Percentiles rank a stretch among this genome's conserved stretches.
Evolutionary conservation across 179 eudicot species (phyloP).

Genomic region (Actinidia chinensis): DNA sequence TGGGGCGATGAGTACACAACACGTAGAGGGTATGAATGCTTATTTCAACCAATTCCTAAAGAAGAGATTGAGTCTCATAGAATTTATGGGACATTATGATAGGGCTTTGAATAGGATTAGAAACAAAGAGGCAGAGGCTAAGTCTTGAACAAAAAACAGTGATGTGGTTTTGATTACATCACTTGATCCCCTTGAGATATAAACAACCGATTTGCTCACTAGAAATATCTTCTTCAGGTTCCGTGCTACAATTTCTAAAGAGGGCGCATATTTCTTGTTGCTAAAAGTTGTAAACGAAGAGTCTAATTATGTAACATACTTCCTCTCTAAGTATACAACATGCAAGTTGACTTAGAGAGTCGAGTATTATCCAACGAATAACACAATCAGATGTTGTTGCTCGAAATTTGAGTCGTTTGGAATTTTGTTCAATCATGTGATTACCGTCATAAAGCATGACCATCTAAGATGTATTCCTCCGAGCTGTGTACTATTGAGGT

Average conservation of each 20-base stretch:
- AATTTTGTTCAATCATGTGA: neutral
- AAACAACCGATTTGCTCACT: too few relatives aligned
- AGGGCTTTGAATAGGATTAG: neutral
- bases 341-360: too few relatives aligned
- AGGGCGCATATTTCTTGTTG: too few relatives aligned
- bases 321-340: too few relatives aligned
- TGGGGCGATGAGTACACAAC: too few relatives aligned
- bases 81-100: neutral
- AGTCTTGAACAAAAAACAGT: neutral
- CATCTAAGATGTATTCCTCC: neutral
- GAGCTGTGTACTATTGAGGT: neutral
- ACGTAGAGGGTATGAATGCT: neutral
- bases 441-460: neutral
- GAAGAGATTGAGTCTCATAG: neutral
- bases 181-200: too few relatives aligned
- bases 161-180: too few relatives aligned
- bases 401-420: neutral
- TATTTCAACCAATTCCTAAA: neutral
- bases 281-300: too few relatives aligned
- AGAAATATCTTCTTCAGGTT: too few relatives aligned
- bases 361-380: too few relatives aligned
- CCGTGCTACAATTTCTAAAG: too few relatives aligned
- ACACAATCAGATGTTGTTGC: neutral
- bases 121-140: neutral
- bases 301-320: too few relatives aligned